Evolutionary conservation across 805 yeast species (phyloP).

Genomic region (Candida parachauliodes): DNA sequence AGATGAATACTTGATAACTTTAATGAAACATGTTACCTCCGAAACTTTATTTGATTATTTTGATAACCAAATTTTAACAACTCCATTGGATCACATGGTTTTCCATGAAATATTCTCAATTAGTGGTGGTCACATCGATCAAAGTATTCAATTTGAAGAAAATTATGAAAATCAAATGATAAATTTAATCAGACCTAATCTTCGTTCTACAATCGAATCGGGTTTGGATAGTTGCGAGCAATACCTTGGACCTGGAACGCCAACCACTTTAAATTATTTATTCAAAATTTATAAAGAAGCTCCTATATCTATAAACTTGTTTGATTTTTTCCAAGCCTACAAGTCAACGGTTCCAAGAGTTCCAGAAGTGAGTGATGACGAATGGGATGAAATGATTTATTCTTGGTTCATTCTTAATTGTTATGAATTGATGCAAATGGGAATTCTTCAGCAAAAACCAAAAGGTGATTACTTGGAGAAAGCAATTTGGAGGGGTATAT

Average conservation of each 20-base stretch:
- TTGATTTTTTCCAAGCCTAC: constrained; percentile 64
- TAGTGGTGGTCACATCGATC: constrained; percentile 17
- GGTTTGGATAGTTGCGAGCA: constrained; percentile 28
- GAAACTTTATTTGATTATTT: constrained; percentile 8
- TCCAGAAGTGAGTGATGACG: constrained; percentile 26
- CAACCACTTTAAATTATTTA: constrained; percentile 34
- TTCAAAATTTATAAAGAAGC: constrained; percentile 79
- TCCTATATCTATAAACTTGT: constrained; percentile 60
- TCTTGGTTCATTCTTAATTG: constrained; percentile 76
- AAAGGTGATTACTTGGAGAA: constrained; percentile 69
- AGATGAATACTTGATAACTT: constrained; percentile 6
- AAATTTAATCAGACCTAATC: constrained; percentile 33
- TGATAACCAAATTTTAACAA: constrained; percentile 7
- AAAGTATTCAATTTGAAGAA: constrained; percentile 25
- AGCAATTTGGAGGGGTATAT: constrained; percentile 66
- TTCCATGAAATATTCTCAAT: constrained; percentile 32
- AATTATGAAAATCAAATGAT: constrained; percentile 37
- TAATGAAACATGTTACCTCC: not conserved
- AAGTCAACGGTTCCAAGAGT: constrained; percentile 34
- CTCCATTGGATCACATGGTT: constrained; percentile 21
- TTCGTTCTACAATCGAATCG: constrained; percentile 27
- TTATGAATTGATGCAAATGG: constrained; percentile 65
- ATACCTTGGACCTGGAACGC: constrained; percentile 12
- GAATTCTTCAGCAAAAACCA: constrained; percentile 61
- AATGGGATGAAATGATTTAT: constrained; percentile 62